Percentiles rank a stretch among this genome's conserved stretches.
phyloP scores from a whole-genome alignment of 2,329 filamentous ascomycete species.

The Sclerotinia borealis region DNA sequence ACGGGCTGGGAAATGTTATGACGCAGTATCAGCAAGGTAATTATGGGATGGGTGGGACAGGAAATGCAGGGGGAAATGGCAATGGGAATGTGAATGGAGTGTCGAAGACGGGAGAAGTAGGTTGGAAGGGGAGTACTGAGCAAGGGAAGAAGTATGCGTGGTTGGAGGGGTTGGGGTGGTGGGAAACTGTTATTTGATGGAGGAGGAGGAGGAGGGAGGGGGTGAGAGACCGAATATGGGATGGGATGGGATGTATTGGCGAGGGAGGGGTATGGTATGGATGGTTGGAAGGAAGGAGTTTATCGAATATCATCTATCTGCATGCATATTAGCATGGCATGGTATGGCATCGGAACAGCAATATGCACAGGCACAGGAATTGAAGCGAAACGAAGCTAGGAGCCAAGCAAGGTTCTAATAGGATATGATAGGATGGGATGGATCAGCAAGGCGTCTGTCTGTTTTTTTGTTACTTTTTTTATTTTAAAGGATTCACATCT shows the following conservation, averaged over 20 bases:
- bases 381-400: too few species aligned
- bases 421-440: too few species aligned
- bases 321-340: too few species aligned
- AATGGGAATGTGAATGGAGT: not conserved
- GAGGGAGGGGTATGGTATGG: not conserved
- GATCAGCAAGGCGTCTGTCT: too few species aligned
- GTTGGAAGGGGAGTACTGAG: not conserved
- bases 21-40: not conserved
- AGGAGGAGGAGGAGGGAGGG: not conserved
- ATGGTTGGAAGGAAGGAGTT: not conserved
- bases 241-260: not conserved
- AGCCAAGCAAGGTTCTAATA: too few species aligned
- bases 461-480: too few species aligned
- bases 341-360: too few species aligned
- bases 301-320: too few species aligned
- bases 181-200: conserved; percentile 2
- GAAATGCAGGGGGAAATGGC: not conserved
- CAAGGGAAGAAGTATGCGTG: conserved; percentile 10
- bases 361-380: not conserved
- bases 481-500: too few species aligned
- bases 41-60: not conserved
- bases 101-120: not conserved
- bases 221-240: not conserved
- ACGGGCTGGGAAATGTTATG: not conserved
- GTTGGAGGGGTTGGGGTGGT: conserved; percentile 9